Evolutionary conservation across 2,329 filamentous ascomycete genomes (phyloP).

Genomic region (Falciphora oryzae): DNA sequence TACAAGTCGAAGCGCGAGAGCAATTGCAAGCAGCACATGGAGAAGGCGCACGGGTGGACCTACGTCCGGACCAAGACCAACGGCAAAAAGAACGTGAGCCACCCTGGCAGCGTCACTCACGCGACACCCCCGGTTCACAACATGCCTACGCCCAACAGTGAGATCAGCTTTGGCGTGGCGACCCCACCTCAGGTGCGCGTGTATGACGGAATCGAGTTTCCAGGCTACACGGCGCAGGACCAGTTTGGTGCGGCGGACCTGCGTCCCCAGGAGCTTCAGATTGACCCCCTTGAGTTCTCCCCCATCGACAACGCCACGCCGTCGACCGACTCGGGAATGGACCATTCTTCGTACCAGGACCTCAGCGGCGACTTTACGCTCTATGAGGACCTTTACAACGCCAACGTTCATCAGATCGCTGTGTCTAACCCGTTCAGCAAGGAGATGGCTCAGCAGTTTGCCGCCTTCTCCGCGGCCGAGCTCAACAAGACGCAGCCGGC

Average conservation of each 20-base stretch:
- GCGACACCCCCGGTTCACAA: constrained; percentile 55
- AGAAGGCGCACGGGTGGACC: constrained; percentile 88
- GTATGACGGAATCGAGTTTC: constrained; percentile 38
- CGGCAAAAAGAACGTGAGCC: constrained; percentile 49
- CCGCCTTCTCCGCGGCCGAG: constrained; percentile 31
- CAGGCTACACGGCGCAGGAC: constrained; percentile 39
- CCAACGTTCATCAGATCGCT: constrained; percentile 50
- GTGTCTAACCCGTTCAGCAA: constrained; percentile 37
- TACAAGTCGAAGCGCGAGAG: constrained; percentile 95
- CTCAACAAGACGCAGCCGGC: constrained; percentile 33
- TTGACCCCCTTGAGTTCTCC: constrained; percentile 36
- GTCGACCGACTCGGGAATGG: constrained; percentile 34
- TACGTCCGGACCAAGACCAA: constrained; percentile 89
- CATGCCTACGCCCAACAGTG: constrained; percentile 57
- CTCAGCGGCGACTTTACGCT: constrained; percentile 55
- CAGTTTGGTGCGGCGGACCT: constrained; percentile 41
- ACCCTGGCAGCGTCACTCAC: constrained; percentile 41
- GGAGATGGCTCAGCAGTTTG: constrained; percentile 36
- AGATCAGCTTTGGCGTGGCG: constrained; percentile 46
- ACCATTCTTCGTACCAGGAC: constrained; percentile 40
- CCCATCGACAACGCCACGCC: constrained; percentile 46
- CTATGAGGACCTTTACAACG: constrained; percentile 58
- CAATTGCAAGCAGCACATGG: constrained; percentile 99
- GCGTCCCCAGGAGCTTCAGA: constrained; percentile 32
- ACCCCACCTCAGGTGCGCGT: constrained; percentile 48